Percentiles rank a stretch among this genome's conserved stretches.
Evolutionary conservation across 495 filamentous ascomycete species (phyloP).

Genomic region (Penicillium salamii): DNA sequence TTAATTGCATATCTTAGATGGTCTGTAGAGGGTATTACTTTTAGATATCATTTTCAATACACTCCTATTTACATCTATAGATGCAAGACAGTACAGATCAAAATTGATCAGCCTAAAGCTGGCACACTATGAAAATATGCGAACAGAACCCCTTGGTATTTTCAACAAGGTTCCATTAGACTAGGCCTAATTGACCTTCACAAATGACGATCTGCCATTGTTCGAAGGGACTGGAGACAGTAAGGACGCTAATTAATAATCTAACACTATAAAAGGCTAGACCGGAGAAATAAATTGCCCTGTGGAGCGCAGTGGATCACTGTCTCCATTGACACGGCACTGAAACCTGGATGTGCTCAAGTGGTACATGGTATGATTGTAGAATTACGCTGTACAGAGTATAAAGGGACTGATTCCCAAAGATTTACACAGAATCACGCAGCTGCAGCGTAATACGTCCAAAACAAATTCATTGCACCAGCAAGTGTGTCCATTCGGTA

Average conservation of each 20-base stretch:
- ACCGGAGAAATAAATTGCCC: constrained; percentile 1
- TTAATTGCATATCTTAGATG: constrained; percentile 2
- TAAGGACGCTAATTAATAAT: constrained; percentile 1
- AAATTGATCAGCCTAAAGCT: neutral
- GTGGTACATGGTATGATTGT: neutral
- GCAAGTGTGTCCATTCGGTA: constrained; percentile 16
- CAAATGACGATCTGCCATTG: neutral
- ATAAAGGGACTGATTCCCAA: constrained; percentile 20
- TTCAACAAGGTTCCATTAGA: too few relatives aligned
- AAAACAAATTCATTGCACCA: constrained; percentile 24
- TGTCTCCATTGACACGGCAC: neutral
- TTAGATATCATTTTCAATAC: too few relatives aligned
- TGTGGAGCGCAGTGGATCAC: constrained; percentile 8
- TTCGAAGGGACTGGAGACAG: neutral
- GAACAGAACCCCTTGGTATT: too few relatives aligned
- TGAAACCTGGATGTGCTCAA: neutral
- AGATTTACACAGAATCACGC: constrained; percentile 21
- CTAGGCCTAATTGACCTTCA: neutral
- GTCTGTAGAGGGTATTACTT: neutral
- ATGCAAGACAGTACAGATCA: neutral
- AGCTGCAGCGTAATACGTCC: constrained; percentile 24
- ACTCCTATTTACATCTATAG: neutral
- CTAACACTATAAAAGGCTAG: neutral
- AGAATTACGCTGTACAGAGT: neutral
- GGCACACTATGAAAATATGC: too few relatives aligned